phyloP scores from a whole-genome alignment of 2,329 filamentous ascomycete species.

The Corynespora cassiicola region DNA sequence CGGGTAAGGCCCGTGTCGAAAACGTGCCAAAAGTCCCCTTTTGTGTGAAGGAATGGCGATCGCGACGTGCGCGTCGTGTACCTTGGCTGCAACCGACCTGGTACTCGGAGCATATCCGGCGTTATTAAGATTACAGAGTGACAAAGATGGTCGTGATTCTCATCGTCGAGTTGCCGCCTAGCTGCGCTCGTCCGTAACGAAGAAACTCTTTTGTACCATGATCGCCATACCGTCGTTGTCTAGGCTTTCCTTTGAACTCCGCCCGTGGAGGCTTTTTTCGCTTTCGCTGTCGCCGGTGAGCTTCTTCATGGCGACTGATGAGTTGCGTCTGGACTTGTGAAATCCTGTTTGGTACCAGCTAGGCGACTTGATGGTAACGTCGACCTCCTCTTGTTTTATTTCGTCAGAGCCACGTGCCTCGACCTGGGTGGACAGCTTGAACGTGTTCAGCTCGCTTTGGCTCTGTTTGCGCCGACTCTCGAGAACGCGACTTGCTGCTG shows the following conservation, averaged over 20 bases:
- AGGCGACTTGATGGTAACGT: conserved; percentile 6
- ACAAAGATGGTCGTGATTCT: too few species aligned
- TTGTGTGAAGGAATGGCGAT: too few species aligned
- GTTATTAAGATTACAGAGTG: too few species aligned
- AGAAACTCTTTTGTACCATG: conserved; percentile 39
- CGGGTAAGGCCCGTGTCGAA: too few species aligned
- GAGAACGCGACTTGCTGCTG: conserved; percentile 12
- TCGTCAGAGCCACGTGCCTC: conserved; percentile 16
- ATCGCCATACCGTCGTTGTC: conserved; percentile 33
- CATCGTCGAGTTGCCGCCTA: too few species aligned
- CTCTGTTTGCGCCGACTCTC: conserved; percentile 20
- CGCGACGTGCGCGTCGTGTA: too few species aligned
- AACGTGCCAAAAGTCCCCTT: too few species aligned
- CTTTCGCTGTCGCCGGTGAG: conserved; percentile 23
- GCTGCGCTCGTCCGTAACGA: conserved; percentile 32
- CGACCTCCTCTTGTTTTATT: conserved; percentile 17
- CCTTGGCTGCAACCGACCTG: too few species aligned
- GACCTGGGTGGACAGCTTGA: conserved; percentile 23
- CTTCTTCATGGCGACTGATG: conserved; percentile 9
- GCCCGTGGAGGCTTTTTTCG: conserved; percentile 27
- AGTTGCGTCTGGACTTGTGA: conserved; percentile 4
- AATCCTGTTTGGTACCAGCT: conserved; percentile 16
- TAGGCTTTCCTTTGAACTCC: conserved; percentile 20
- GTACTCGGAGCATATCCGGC: too few species aligned
- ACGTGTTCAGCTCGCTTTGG: conserved; percentile 23